These are phyloP conservation scores for Rhizopus sp. DNA, from an alignment of 371 early-diverging fungal species.

Conservation along the genomic window DNA sequence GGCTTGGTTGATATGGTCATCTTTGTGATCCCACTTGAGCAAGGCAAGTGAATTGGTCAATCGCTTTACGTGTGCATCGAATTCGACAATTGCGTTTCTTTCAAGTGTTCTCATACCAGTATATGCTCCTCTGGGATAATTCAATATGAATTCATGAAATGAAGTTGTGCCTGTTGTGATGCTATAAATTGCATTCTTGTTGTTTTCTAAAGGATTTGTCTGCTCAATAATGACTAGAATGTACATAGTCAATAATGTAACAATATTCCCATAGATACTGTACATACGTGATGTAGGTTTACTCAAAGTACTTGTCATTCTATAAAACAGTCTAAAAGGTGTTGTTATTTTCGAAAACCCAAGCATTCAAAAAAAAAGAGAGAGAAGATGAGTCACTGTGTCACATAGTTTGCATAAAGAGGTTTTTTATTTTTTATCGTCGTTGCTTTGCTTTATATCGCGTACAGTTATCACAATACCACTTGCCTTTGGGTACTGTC, in stretches of 20 bases:
- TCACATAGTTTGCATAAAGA: not conserved
- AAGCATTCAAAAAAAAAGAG: not conserved
- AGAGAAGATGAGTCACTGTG: not conserved
- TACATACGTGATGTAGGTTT: slow-evolving; percentile 1
- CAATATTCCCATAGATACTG: not conserved
- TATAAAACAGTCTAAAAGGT: not conserved
- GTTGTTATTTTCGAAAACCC: not conserved
- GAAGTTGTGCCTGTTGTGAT: slow-evolving; percentile 7
- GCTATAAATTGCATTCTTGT: slow-evolving; percentile 18
- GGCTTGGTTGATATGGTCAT: slow-evolving; percentile 18
- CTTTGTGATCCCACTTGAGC: slow-evolving; percentile 33
- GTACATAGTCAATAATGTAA: not conserved
- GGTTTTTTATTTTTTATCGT: slow-evolving; percentile 7
- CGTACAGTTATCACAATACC: slow-evolving; percentile 86
- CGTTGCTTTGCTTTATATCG: slow-evolving; percentile 24
- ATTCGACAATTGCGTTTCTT: slow-evolving; percentile 45
- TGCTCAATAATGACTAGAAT: slow-evolving; percentile 40
- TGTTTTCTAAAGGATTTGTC: slow-evolving; percentile 15
- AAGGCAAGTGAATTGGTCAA: slow-evolving; percentile 46
- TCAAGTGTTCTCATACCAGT: slow-evolving; percentile 56
- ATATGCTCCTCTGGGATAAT: slow-evolving; percentile 56
- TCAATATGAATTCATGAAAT: slow-evolving; percentile 38
- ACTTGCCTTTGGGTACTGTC: slow-evolving; percentile 85
- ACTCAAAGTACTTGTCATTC: not conserved
- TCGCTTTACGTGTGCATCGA: slow-evolving; percentile 52